Base-by-base conservation (phyloP, 768 basidiomycete species). In the Macrolepiota dolichaula region DNA sequence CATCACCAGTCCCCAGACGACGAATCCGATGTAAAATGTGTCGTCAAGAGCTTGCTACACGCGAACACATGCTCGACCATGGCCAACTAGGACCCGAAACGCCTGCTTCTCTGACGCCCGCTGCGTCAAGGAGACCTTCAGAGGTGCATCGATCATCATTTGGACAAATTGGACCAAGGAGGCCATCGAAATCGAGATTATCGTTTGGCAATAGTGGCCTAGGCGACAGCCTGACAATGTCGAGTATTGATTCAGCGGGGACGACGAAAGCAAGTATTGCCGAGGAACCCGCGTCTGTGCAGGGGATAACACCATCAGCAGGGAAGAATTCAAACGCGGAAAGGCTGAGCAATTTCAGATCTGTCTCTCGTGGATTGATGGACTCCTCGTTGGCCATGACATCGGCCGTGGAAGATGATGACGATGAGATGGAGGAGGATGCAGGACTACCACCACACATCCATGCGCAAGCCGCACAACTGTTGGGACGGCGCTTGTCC, bases 11-110 rank as follows among this genome's bases (percentile, higher is more conserved):
- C 53, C 72, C 78, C 11, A 74, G 77, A 15, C 72, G 82, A 42
- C 83, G 88, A 42, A 94, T 97, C 68, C 80, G 95, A 69, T 97
- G 95, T 74, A 94, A 91, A 74, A 92, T 90, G 87, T 96, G 95
- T 78, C 81, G 92, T 67, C 87, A 88, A 62, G 92, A 94, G 67
- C 80, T 98, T 13, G 95, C 95, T 0, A 84, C 91, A 0, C 81
- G 91, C n/a, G 93, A 95, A 69, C 92, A 97, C 70, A 94, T 98
- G 91, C 83, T 94, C 51, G 91, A 94, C 71, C 94, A 96, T 67
- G 89, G 88, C 4, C 89, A 92, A 67, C 74, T 91, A 3, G 88
- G 87, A 2, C 84, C 88, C 10, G 78, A 85, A 1, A 90, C 88
- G 0, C 88, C 87, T 3, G 78, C 81, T 5, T 61, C 72, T 4